Conservation (phyloP, 164 flowering plant genomes). For the Vitis cinerea region DNA sequence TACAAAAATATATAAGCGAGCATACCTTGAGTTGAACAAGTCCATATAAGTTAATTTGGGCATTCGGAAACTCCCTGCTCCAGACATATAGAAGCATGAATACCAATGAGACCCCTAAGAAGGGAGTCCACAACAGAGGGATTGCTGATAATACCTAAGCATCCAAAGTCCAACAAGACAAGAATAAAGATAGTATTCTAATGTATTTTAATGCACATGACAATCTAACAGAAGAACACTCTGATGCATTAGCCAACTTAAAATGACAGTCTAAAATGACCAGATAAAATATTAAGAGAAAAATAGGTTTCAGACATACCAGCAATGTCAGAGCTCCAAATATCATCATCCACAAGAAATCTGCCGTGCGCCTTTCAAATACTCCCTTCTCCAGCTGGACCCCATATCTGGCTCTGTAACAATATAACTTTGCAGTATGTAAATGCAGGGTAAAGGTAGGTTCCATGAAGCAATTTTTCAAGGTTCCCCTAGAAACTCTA, state of each 20-base stretch:
- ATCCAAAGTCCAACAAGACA: neutral
- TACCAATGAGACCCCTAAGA: constrained; percentile 71
- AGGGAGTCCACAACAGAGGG: constrained; percentile 45
- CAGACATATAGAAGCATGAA: constrained; percentile 89
- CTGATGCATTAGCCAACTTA: neutral
- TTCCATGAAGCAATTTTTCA: no score
- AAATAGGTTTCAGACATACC: constrained; percentile 34
- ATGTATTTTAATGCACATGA: neutral
- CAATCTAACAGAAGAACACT: constrained; percentile 12
- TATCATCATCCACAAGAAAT: constrained; percentile 98
- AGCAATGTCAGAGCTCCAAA: constrained; percentile 73
- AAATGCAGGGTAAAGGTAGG: no score
- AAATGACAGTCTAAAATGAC: no score
- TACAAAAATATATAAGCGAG: constrained; percentile 11
- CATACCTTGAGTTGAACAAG: constrained; percentile 44
- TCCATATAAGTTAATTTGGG: constrained; percentile 74
- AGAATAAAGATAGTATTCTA: neutral
- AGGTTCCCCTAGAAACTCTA: no score
- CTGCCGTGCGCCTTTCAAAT: constrained; percentile 86
- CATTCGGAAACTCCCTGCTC: constrained; percentile 89
- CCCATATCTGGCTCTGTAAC: constrained; percentile 84
- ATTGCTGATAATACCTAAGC: constrained; percentile 36
- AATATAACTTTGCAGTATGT: no score
- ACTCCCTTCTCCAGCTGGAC: constrained; percentile 92
- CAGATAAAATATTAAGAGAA: no score